Evolutionary conservation across 225 moss, liverwort and hornwort species (phyloP).

Genomic region (Neckera pumila): DNA sequence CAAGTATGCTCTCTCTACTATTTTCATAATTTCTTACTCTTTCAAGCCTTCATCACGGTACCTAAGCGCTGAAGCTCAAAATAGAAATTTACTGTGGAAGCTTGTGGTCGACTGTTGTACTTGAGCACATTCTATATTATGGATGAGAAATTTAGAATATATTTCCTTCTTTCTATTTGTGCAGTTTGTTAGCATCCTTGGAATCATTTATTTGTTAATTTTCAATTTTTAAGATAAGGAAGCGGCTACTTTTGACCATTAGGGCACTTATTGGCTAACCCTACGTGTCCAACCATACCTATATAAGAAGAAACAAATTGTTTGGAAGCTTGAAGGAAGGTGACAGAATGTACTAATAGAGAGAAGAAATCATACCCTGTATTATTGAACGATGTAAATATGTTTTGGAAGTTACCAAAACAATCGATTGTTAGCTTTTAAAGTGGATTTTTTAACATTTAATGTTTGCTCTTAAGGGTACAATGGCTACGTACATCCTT

Average conservation of each 20-base stretch:
- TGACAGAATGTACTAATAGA: neutral
- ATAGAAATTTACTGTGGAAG: too few relatives aligned
- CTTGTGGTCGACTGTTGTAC: neutral
- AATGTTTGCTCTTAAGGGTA: neutral
- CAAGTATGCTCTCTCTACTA: neutral
- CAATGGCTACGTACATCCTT: neutral
- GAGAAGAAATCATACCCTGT: neutral
- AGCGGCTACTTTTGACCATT: neutral
- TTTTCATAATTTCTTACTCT: neutral
- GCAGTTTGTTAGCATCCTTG: neutral
- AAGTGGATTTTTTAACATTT: neutral
- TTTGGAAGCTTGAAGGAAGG: neutral
- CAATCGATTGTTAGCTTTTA: neutral
- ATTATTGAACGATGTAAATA: neutral
- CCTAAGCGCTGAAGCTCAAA: neutral
- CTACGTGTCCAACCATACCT: neutral
- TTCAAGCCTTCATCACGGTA: neutral
- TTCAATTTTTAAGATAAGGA: neutral
- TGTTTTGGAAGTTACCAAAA: neutral
- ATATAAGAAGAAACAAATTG: neutral
- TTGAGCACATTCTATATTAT: neutral
- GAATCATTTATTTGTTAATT: neutral
- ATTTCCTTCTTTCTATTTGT: neutral
- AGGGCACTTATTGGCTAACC: neutral
- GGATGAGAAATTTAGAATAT: too few relatives aligned